phyloP scores from a whole-genome alignment of 768 basidiomycete genomes.

The Lepiota brunneoincarnata region DNA sequence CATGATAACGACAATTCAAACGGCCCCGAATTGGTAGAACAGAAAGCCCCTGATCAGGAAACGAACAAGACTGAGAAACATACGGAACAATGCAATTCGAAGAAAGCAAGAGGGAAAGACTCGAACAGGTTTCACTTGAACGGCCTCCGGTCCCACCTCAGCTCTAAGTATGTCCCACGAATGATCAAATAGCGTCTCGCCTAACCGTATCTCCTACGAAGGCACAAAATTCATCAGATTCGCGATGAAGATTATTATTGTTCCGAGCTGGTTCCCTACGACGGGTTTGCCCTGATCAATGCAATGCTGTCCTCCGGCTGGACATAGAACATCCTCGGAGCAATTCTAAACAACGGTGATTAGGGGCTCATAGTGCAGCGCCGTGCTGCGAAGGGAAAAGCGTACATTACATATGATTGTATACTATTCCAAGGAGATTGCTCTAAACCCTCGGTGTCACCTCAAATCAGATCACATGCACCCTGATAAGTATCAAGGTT shows the following conservation, averaged over 20 bases:
- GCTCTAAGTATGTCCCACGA: conserved; percentile 47
- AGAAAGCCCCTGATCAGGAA: background rate
- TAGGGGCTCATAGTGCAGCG: too few relatives aligned
- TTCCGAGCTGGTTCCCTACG: too few relatives aligned
- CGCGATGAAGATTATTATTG: conserved; percentile 49
- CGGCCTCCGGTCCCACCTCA: conserved; percentile 60
- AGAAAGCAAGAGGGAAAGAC: conserved; percentile 18
- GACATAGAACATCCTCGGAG: too few relatives aligned
- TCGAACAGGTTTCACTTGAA: conserved; percentile 40
- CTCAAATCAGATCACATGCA: too few relatives aligned
- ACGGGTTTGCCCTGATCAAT: too few relatives aligned
- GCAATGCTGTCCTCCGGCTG: too few relatives aligned
- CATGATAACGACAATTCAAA: background rate
- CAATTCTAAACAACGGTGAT: too few relatives aligned
- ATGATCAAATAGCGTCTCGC: background rate
- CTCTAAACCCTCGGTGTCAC: too few relatives aligned
- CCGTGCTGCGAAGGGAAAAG: too few relatives aligned
- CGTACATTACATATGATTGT: too few relatives aligned
- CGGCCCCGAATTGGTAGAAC: background rate
- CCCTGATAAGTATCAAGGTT: too few relatives aligned
- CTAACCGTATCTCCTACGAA: conserved; percentile 19
- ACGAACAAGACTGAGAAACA: conserved; percentile 8
- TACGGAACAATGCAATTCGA: background rate
- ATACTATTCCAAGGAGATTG: too few relatives aligned
- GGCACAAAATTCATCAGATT: conserved; percentile 46